Percentiles rank a stretch among this genome's conserved stretches.
These are phyloP conservation scores for Capsella rubella DNA, from an alignment of 441 rosid species.

Conservation along the genomic window DNA sequence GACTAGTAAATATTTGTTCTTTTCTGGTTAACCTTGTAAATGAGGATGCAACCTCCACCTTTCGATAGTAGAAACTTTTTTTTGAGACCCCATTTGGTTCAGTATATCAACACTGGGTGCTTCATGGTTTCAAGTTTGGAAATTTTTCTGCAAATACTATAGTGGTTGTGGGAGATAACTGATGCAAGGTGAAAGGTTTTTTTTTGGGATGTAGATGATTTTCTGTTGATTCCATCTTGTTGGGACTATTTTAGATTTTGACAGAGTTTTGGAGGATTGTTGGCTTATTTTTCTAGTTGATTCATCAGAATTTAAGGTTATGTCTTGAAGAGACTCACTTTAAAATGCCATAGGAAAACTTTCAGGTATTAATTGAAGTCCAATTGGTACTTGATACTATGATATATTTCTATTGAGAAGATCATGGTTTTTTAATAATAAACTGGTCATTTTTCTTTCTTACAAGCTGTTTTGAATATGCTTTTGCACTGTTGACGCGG, in stretches of 20 bases:
- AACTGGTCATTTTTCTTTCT: background rate
- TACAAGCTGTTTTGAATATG: background rate
- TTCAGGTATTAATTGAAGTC: background rate
- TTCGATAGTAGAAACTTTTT: background rate
- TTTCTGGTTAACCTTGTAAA: background rate
- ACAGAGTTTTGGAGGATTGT: background rate
- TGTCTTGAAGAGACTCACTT: background rate
- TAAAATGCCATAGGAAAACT: background rate
- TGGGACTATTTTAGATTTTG: slow-evolving; percentile 1
- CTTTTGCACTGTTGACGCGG: background rate
- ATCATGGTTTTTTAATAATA: background rate
- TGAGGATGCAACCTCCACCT: slow-evolving; percentile 5
- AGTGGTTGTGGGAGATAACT: slow-evolving; percentile 8
- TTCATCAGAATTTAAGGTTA: slow-evolving; percentile 37
- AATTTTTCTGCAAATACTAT: background rate
- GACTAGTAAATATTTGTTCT: background rate
- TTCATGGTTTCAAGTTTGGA: slow-evolving; percentile 21
- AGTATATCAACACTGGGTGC: background rate
- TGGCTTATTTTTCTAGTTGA: slow-evolving; percentile 51
- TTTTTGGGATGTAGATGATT: slow-evolving; percentile 16
- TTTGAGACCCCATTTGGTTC: background rate
- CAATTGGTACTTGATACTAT: background rate
- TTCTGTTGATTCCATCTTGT: background rate
- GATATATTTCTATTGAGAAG: background rate
- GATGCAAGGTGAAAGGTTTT: background rate